Evolutionary conservation across 2,329 filamentous ascomycete species (phyloP).

Genomic region (Microdochium bolleyi): DNA sequence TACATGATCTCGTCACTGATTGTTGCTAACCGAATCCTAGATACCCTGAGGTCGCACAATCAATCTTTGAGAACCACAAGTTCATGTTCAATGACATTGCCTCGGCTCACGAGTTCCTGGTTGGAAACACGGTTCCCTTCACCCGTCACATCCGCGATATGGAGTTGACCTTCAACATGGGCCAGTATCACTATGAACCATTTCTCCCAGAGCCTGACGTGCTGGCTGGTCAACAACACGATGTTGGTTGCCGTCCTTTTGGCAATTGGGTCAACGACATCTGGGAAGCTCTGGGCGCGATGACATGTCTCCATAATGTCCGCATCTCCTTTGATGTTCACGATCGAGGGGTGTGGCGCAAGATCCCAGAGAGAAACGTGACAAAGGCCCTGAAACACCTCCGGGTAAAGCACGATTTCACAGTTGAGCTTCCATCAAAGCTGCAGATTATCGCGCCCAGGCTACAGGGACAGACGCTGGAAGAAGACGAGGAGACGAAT

Average conservation of each 20-base stretch:
- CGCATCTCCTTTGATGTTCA: conserved; percentile 19
- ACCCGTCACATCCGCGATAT: conserved; percentile 14
- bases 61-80: conserved; percentile 19
- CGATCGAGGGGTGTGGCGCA: conserved; percentile 19
- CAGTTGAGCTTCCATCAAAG: conserved; percentile 16
- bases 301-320: conserved; percentile 16
- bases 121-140: conserved; percentile 12
- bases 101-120: conserved; percentile 18
- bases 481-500: conserved; percentile 1
- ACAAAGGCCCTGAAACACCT: conserved; percentile 9
- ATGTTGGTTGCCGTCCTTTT: neutral
- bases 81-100: conserved; percentile 20
- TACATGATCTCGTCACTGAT: neutral
- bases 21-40: conserved; percentile 6
- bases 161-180: conserved; percentile 16
- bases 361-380: conserved; percentile 15
- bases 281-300: conserved; percentile 5
- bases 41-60: conserved; percentile 20
- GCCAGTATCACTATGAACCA: conserved; percentile 14
- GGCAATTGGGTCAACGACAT: conserved; percentile 4
- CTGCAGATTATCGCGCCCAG: conserved; percentile 13
- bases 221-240: neutral
- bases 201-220: conserved; percentile 6
- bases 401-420: conserved; percentile 11
- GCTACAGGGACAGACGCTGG: conserved; percentile 11